A percentile compares a stretch with the other conserved stretches of the same genome.
phyloP scores from a whole-genome alignment of 2,329 filamentous ascomycete genomes.

The Endothia cerciana region DNA sequence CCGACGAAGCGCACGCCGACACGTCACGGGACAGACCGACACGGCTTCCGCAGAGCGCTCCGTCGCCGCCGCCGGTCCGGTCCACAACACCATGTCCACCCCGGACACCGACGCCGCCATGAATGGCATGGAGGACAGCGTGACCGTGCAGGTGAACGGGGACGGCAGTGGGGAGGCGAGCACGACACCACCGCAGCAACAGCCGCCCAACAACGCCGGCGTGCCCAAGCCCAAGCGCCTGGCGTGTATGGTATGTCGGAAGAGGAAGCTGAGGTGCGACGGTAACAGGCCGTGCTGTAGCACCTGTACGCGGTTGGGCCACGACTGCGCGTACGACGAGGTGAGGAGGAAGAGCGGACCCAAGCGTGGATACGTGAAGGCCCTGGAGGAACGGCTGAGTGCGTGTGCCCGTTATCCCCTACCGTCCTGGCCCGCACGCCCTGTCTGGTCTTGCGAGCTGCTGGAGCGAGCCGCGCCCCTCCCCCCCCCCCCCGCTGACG shows the following conservation, averaged over 20 bases:
- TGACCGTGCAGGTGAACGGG: slow-evolving; percentile 18
- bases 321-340: slow-evolving; percentile 89
- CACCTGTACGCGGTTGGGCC: slow-evolving; percentile 83
- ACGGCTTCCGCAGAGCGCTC: background rate
- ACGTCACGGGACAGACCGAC: slow-evolving; percentile 8
- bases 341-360: slow-evolving; percentile 92
- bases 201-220: slow-evolving; percentile 52
- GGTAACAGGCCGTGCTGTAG: slow-evolving; percentile 82
- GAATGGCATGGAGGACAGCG: slow-evolving; percentile 29
- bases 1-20: background rate
- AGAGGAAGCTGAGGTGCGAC: slow-evolving; percentile 90
- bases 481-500: slow-evolving; percentile 29
- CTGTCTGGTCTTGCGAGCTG: background rate
- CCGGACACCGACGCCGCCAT: slow-evolving; percentile 44
- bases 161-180: slow-evolving; percentile 40
- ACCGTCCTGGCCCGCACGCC: slow-evolving; percentile 15
- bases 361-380: slow-evolving; percentile 93
- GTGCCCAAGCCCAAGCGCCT: slow-evolving; percentile 87
- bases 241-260: slow-evolving; percentile 91
- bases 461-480: no score
- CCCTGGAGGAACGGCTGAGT: slow-evolving; percentile 90
- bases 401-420: slow-evolving; percentile 43
- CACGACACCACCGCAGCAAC: slow-evolving; percentile 39
- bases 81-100: slow-evolving; percentile 38
- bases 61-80: slow-evolving; percentile 9